Evolutionary conservation across 441 rosid genomes (phyloP), one percentile per base, ranked within the genome.

Genomic region (Sinapis alba): DNA sequence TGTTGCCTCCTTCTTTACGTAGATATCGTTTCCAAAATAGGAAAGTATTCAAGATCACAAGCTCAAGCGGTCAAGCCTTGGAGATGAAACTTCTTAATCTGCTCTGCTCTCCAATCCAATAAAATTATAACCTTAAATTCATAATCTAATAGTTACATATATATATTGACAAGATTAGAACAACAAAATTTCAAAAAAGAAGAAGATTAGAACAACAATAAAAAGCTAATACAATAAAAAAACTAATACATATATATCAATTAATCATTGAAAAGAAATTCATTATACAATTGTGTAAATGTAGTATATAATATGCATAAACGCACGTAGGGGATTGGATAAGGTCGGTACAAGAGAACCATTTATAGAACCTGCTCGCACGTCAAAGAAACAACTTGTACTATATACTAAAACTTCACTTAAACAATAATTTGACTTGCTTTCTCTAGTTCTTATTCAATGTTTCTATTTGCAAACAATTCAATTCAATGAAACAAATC

Each of bases 341-440:
- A 47, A 28, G 41, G 77, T 72, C 65, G 61, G 77, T 67, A 27
- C 38, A 53, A 66, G 71, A 66, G 71, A 79, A 43, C 50, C 18
- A 5, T 18, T 43, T 6, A 43, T 43, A 43, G 50, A 43, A 87
- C 91, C 84, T 87, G 91, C 84, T 71, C 27, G 90, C 94, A 89
- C 94, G 94, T 80, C 78, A 32, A 79, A 2, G 21, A 43, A 43
- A 50, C 1, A 41, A 36, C 64, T 54, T 62, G n/a, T 76, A 60
- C 16, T 50, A 77, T 59, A 65, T 36, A 30, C 15, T 57, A 57
- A 16, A 58, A 45, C n/a, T 59, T 64, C 65, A 3, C 11, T 15
- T 30, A 77, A 66, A 77, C 77, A 60, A 77, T 24, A 62, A 43
- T 68, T 78, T 76, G 74, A 78, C 74, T 62, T 73, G 53, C 12